Evolutionary conservation across 2,329 filamentous ascomycete genomes (phyloP).

Genomic region (Biscogniauxia marginata): DNA sequence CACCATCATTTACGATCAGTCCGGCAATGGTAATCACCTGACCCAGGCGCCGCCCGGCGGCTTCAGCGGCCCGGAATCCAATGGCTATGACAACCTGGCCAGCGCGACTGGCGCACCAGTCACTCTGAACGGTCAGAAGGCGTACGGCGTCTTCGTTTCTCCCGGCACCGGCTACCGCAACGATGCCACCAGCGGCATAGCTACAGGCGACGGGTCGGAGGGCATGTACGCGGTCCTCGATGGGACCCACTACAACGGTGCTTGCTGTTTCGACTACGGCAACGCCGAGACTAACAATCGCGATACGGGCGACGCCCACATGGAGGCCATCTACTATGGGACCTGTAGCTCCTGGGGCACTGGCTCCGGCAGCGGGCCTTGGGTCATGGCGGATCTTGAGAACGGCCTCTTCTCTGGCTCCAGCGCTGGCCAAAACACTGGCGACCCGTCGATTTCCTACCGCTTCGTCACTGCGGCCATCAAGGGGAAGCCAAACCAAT

Average conservation of each 20-base stretch:
- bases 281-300: slow-evolving; percentile 52
- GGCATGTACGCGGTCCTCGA: slow-evolving; percentile 62
- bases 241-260: slow-evolving; percentile 57
- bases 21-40: slow-evolving; percentile 60
- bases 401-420: slow-evolving; percentile 63
- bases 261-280: slow-evolving; percentile 58
- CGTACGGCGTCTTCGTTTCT: slow-evolving; percentile 62
- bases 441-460: slow-evolving; percentile 49
- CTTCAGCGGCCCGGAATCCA: slow-evolving; percentile 53
- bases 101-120: slow-evolving; percentile 60
- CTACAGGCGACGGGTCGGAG: slow-evolving; percentile 53
- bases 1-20: slow-evolving; percentile 65
- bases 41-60: slow-evolving; percentile 60
- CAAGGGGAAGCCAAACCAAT: slow-evolving; percentile 56
- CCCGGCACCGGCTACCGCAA: slow-evolving; percentile 65
- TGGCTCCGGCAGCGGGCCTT: slow-evolving; percentile 59
- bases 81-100: slow-evolving; percentile 60
- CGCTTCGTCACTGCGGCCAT: slow-evolving; percentile 57
- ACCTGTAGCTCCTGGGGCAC: slow-evolving; percentile 52
- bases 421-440: slow-evolving; percentile 45
- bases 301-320: slow-evolving; percentile 62
- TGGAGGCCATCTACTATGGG: slow-evolving; percentile 69
- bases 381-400: slow-evolving; percentile 69
- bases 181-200: slow-evolving; percentile 50
- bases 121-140: slow-evolving; percentile 58